Base-by-base conservation (phyloP, 805 yeast species). In the Metschnikowia borealis region DNA sequence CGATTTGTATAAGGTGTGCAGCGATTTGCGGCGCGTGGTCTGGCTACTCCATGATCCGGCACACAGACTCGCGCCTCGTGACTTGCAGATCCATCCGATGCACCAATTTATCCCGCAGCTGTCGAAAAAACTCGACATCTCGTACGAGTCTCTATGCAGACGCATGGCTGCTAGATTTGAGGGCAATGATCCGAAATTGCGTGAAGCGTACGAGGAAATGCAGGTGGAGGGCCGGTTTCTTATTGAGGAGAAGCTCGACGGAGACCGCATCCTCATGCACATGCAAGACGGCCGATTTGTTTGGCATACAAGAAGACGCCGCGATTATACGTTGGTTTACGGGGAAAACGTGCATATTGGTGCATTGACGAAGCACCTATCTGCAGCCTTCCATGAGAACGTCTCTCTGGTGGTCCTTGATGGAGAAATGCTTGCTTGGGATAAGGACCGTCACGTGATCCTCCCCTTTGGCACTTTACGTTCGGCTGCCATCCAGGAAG, bases 371-470 rank as follows among this genome's bases (percentile, higher is more conserved):
- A 77, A 74, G 40, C 72, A 79, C 56, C 60, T 87, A 35, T 55
- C 62, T 1, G 62, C 73, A 5, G 70, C 75, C 2, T 73, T 78
- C 51, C 63, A 73, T 7, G 67, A 66, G 5, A 67, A 60, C 33
- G 68, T 80, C 5, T 62, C 64, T 6, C 63, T 66, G 55, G 55
- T 72, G 20, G 74, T 86, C 5, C 61, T 92, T 4, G 99, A 92
- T 68, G 97, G 98, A 0, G 99, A 92, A 66, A 88, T 92, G 92
- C 83, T 92, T 1, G 89, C 95, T 0, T 90, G 82, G 77, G 96
- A 91, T 65, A 80, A 81, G 47, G 71, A 66, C 42, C 67, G 74
- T 50, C 63, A 78, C 34, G 68, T 69, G 1, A 73, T 89, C 3
- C 69, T 90, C 20, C 96, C 97, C 0, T 89, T 89, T 70, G 95